These are phyloP conservation scores for Mycena epipterygia DNA, from an alignment of 768 basidiomycete species.

Conservation along the genomic window DNA sequence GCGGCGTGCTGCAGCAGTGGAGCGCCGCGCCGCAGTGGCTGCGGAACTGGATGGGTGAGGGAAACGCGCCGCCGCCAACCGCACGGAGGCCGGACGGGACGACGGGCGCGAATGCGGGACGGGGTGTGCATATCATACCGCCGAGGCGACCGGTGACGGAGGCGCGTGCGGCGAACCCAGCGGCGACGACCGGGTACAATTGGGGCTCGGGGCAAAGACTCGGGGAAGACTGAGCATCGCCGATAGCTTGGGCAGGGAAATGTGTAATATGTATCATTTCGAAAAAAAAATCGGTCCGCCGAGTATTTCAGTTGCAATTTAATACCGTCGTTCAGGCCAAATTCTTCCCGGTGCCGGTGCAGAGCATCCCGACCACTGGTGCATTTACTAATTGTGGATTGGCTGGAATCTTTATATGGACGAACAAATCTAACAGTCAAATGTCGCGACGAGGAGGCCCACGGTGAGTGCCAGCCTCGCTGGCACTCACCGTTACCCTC, in stretches of 20 bases:
- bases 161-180: not conserved
- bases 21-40: constrained; percentile 75
- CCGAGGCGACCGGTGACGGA: constrained; percentile 54
- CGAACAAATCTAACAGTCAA: no score
- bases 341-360: no score
- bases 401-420: no score
- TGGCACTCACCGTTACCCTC: no score
- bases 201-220: constrained; percentile 39
- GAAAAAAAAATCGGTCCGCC: not conserved
- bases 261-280: constrained; percentile 25
- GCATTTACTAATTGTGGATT: no score
- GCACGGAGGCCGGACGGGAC: constrained; percentile 45
- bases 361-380: no score
- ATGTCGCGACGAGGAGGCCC: no score
- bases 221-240: constrained; percentile 1
- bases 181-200: constrained; percentile 29
- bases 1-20: constrained; percentile 54
- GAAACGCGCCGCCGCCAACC: constrained; percentile 40
- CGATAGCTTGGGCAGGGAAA: not conserved
- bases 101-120: constrained; percentile 52
- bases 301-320: not conserved
- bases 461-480: no score
- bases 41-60: constrained; percentile 62
- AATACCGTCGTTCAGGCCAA: no score
- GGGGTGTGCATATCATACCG: constrained; percentile 71